A percentile compares a stretch with the other conserved stretches of the same genome.
Evolutionary conservation across 306 rosid genomes (phyloP).

Genomic region (Abrus pulchellus): DNA sequence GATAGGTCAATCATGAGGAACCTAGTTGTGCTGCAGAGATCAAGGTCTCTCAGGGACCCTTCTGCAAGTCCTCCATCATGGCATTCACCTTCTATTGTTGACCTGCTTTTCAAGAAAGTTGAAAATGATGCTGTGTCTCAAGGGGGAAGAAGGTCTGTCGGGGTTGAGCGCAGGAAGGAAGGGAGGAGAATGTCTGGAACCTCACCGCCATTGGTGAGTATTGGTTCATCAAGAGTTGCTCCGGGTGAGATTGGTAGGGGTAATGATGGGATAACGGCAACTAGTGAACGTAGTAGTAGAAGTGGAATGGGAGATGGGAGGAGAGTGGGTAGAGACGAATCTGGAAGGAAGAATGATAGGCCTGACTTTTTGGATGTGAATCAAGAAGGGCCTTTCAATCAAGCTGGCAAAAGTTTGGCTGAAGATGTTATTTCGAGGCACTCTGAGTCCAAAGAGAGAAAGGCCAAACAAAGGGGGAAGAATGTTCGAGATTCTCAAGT

Average conservation of each 20-base stretch:
- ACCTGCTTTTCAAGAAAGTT: slow-evolving; percentile 70
- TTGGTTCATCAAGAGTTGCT: slow-evolving; percentile 76
- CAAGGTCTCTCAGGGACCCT: slow-evolving; percentile 94
- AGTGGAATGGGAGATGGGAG: slow-evolving; percentile 69
- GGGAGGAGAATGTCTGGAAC: slow-evolving; percentile 72
- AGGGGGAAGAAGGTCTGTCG: slow-evolving; percentile 85
- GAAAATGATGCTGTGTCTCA: slow-evolving; percentile 67
- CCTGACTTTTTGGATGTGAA: slow-evolving; percentile 63
- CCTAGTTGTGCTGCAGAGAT: slow-evolving; percentile 89
- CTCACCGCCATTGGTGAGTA: slow-evolving; percentile 73
- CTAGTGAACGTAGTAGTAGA: slow-evolving; percentile 69
- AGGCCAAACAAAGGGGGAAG: slow-evolving; percentile 75
- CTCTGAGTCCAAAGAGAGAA: slow-evolving; percentile 73
- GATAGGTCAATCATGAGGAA: slow-evolving; percentile 95
- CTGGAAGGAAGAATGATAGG: slow-evolving; percentile 72
- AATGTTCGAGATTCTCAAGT: slow-evolving; percentile 61
- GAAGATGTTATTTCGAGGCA: slow-evolving; percentile 71
- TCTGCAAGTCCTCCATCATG: slow-evolving; percentile 98
- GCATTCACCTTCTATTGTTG: slow-evolving; percentile 89
- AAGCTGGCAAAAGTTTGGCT: slow-evolving; percentile 56
- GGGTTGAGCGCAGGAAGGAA: slow-evolving; percentile 73
- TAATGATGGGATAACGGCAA: slow-evolving; percentile 55
- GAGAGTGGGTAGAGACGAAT: slow-evolving; percentile 80
- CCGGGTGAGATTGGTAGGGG: slow-evolving; percentile 69
- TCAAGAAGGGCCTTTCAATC: slow-evolving; percentile 65